A percentile compares a stretch with the other conserved stretches of the same genome.
These are phyloP conservation scores for Mycena rebaudengoi DNA, from an alignment of 768 basidiomycete genomes.

Conservation along the genomic window DNA sequence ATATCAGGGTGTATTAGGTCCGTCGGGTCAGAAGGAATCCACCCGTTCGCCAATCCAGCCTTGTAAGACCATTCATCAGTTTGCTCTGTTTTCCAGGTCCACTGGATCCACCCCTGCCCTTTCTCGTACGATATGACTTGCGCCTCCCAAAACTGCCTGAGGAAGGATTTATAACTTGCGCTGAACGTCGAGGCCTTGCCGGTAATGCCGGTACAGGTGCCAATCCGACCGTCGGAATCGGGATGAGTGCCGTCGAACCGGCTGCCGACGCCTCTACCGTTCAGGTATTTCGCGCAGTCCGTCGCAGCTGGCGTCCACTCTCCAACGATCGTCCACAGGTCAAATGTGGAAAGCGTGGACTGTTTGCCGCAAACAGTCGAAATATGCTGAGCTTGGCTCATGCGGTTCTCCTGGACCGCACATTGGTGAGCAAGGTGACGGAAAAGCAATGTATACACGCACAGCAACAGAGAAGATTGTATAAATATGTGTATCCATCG, in stretches of 20 bases:
- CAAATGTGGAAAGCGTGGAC: not conserved
- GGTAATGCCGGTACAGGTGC: conserved; percentile 77
- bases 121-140: conserved; percentile 79
- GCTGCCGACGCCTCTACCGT: conserved; percentile 79
- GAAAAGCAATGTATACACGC: not conserved
- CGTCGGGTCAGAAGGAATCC: conserved; percentile 77
- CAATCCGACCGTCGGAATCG: conserved; percentile 73
- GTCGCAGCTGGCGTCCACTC: conserved; percentile 87
- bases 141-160: conserved; percentile 86
- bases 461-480: conserved; percentile 17
- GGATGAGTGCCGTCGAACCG: conserved; percentile 70
- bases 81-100: conserved; percentile 86
- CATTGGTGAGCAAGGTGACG: not conserved
- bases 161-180: conserved; percentile 79
- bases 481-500: conserved; percentile 24
- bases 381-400: conserved; percentile 16
- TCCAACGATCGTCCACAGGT: conserved; percentile 38
- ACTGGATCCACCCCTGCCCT: conserved; percentile 79
- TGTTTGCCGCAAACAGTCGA: conserved; percentile 11
- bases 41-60: conserved; percentile 79
- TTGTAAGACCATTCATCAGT: conserved; percentile 94
- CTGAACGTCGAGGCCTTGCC: conserved; percentile 82
- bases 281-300: conserved; percentile 84
- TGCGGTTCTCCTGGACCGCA: conserved; percentile 2
- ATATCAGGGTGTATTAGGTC: conserved; percentile 64